A percentile compares a stretch with the other conserved stretches of the same genome.
phyloP scores from a whole-genome alignment of 371 early-diverging fungal genomes.

The Mortierella sp. region DNA sequence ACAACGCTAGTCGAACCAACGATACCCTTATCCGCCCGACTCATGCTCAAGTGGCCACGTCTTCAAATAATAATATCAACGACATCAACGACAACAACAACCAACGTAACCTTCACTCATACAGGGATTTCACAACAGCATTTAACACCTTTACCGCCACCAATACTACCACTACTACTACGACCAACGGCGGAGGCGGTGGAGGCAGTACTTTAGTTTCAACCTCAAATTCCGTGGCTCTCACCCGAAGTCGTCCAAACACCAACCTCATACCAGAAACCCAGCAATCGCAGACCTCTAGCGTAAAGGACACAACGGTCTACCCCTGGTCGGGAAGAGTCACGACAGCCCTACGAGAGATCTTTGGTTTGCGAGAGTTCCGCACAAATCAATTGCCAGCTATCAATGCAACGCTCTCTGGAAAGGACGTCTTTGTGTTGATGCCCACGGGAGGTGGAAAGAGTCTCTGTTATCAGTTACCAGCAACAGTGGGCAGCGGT shows the following conservation, averaged over 20 bases:
- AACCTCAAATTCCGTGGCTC: background rate
- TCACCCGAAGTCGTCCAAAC: background rate
- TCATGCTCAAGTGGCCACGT: background rate
- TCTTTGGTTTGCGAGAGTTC: constrained; percentile 87
- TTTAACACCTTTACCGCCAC: too few relatives aligned
- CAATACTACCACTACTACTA: too few relatives aligned
- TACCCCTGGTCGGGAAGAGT: constrained; percentile 89
- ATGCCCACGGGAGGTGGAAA: constrained; percentile 99
- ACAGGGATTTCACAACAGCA: too few relatives aligned
- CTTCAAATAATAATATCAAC: background rate
- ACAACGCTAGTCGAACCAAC: background rate
- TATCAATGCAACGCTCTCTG: constrained; percentile 89
- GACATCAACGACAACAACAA: too few relatives aligned
- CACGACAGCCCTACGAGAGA: constrained; percentile 70
- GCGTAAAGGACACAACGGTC: constrained; percentile 16
- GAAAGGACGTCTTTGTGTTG: constrained; percentile 96
- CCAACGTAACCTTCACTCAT: too few relatives aligned
- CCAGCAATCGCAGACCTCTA: constrained; percentile 17
- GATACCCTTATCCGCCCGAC: background rate
- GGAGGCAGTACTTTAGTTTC: background rate
- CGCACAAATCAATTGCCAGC: constrained; percentile 94
- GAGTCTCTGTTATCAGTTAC: constrained; percentile 98
- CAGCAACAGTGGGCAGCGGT: constrained; percentile 75
- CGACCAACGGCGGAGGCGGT: too few relatives aligned
- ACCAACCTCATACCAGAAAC: background rate